phyloP scores from a whole-genome alignment of 1,284 basidiomycete genomes.

The Leccinum cinnamomeum region DNA sequence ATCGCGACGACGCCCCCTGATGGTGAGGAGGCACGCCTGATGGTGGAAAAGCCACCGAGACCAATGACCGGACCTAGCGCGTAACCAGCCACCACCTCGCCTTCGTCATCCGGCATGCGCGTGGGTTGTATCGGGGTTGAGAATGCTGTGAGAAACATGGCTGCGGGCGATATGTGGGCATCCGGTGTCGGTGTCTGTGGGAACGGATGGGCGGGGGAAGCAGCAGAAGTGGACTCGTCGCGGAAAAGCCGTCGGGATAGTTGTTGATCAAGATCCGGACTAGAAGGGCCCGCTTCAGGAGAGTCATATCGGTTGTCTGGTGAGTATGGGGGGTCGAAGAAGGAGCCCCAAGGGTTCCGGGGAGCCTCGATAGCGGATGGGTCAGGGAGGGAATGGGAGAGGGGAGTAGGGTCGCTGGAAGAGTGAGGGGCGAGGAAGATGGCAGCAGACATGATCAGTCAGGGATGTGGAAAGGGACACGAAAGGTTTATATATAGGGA shows the following conservation, averaged over 20 bases:
- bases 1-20: slow-evolving; percentile 76
- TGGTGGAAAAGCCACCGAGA: slow-evolving; percentile 84
- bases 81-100: slow-evolving; percentile 65
- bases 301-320: slow-evolving; percentile 4
- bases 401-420: not conserved
- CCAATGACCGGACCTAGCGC: slow-evolving; percentile 79
- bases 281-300: slow-evolving; percentile 4
- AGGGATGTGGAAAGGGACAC: not conserved
- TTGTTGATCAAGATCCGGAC: slow-evolving; percentile 32
- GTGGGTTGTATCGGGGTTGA: slow-evolving; percentile 35
- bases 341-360: slow-evolving; percentile 15
- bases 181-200: slow-evolving; percentile 19
- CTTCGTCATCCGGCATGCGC: slow-evolving; percentile 55
- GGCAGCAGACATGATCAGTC: not conserved
- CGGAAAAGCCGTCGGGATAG: slow-evolving; percentile 22
- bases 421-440: slow-evolving; percentile 10
- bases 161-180: slow-evolving; percentile 63
- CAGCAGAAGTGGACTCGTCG: slow-evolving; percentile 7
- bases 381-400: slow-evolving; percentile 11
- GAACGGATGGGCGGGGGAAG: not conserved
- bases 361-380: slow-evolving; percentile 8
- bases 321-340: slow-evolving; percentile 4
- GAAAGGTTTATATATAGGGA: slow-evolving; percentile 10
- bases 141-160: slow-evolving; percentile 76
- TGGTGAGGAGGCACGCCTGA: slow-evolving; percentile 68